Evolutionary conservation across 2,329 filamentous ascomycete genomes (phyloP), one percentile per base, ranked within the genome.

Genomic region (Diaporthe ilicicola): DNA sequence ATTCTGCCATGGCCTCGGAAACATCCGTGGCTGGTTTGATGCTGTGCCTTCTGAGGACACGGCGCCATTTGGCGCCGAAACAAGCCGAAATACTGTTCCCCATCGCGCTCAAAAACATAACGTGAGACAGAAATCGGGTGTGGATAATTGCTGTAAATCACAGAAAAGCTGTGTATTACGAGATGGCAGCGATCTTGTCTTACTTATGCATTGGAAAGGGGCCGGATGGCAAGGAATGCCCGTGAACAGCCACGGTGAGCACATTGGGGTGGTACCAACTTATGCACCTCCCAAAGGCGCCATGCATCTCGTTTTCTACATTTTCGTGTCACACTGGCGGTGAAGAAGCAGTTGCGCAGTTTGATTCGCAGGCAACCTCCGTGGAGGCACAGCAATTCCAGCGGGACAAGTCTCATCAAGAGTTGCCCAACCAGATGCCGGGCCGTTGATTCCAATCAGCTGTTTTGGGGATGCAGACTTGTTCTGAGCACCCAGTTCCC

Each of bases 311-410:
- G 34, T 62, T 48, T 48, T 62, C 59, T 62, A 62, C 59, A 42
- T 62, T 62, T 50, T 62, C 59, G 59, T 62, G 59, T 62, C 59
- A 62, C 59, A 62, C 42, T 62, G 59, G 59, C 59, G 59, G 59
- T 62, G 59, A 62, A 62, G 59, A 62, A 13, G 12, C n/a, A 29
- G 10, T 24, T 22, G 48, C 27, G 42, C 42, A 34, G 32, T 48
- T 22, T 44, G 59, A 62, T 62, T 62, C 59, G 59, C n/a, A 62
- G 59, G 59, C 32, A 34, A 62, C n/a, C 42, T 24, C 59, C 59
- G 59, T 50, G 42, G 59, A 13, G 46, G 42, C 59, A 62, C 59
- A 62, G 32, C 17, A 34, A 24, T 62, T 48, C 59, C 59, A 62
- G 29, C 59, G 48, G 59, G n/a, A 48, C 34, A 24, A 62, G 44